Base-by-base conservation (phyloP, 1,139 yeast species). In the Pichia inconspicua region DNA sequence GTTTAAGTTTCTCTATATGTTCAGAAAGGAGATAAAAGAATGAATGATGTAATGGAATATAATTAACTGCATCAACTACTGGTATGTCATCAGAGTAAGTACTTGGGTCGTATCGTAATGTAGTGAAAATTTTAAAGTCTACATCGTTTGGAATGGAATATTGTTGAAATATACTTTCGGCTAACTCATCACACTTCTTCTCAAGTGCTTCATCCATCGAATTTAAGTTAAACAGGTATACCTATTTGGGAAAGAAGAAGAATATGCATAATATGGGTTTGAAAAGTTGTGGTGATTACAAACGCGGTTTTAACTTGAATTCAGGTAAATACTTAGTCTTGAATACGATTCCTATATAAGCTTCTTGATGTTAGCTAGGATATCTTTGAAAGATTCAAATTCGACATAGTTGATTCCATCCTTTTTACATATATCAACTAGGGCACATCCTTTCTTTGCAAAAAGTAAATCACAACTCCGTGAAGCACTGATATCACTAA, bases 401-500 rank as follows among this genome's bases (percentile, higher is more conserved):
- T 84, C 94, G 43, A 84, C 80, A 71, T 81, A 92, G 12, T 96
- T 95, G 55, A 92, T 85, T 42, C 75, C 71, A 64, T 90, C 94
- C 42, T 83, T 71, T 58, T 75, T 75, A 69, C 97, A 92, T 69
- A 80, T 90, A 46, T 80, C 83, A 57, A 92, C 84, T 58, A 92
- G 76, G 65, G 92, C 98, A 60, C 84, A 81, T 43, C 97, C 98
- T 55, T 80, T 80, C 70, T 89, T 92, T 48, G 98, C 98, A 67
- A 92, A 92, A 58, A 92, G 71, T 59, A 90, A 72, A 66, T 94
- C 90, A 45, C 98, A 89, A 66, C 92, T 97, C 63, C 84, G 82
- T 32, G 97, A 97, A 27, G 98, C 98, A 53, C 89, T 80, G 57
- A 92, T 73, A 66, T 92, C 99, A 48, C 95, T 83, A 30, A 92